Evolutionary conservation across 345 rosid species (phyloP).

Genomic region (Heritiera fomes): DNA sequence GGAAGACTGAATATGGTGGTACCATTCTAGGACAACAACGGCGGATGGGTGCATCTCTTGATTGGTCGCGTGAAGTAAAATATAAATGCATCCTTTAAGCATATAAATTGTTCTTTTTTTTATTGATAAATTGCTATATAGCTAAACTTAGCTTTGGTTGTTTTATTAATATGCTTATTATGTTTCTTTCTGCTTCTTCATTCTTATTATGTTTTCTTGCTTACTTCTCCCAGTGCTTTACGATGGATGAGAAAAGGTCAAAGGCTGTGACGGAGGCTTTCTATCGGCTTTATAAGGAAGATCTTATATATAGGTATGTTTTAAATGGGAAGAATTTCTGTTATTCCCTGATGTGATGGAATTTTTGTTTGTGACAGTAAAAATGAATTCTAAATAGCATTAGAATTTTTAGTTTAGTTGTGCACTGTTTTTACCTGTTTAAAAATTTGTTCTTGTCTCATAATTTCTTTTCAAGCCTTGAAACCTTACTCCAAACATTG

Average conservation of each 20-base stretch:
- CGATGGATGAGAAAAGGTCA: conserved; percentile 92
- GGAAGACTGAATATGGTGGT: conserved; percentile 81
- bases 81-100: neutral
- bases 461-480: neutral
- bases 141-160: neutral
- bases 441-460: neutral
- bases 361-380: neutral
- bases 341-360: neutral
- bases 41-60: conserved; percentile 89
- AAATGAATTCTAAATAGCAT: neutral
- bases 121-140: neutral
- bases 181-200: conserved; percentile 8
- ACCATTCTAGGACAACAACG: conserved; percentile 71
- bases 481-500: neutral
- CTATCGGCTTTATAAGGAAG: conserved; percentile 66
- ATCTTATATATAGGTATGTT: conserved; percentile 81
- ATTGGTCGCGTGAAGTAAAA: conserved; percentile 97
- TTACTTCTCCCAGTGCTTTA: conserved; percentile 63
- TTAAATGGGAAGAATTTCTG: neutral
- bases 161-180: conserved; percentile 11
- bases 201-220: neutral
- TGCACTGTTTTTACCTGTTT: neutral
- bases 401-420: neutral
- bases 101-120: neutral
- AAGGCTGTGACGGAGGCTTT: conserved; percentile 89